These are phyloP conservation scores for Salvia rosmarinus DNA, from an alignment of 257 asterid genomes.

Conservation along the genomic window DNA sequence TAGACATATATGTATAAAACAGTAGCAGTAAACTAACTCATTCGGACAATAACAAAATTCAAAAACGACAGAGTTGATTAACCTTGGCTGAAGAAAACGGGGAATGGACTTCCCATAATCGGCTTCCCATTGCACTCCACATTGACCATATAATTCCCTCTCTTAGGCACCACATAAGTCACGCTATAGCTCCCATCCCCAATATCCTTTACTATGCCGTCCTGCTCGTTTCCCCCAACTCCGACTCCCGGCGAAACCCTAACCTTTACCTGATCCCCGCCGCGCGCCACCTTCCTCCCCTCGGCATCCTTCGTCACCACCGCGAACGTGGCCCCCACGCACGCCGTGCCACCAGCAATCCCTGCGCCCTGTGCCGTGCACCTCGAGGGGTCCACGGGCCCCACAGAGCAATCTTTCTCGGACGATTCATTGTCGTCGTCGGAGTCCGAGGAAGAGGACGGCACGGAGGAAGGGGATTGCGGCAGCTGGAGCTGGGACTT, in stretches of 20 bases:
- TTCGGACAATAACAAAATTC: neutral
- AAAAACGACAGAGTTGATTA: neutral
- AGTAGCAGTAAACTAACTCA: constrained; percentile 7
- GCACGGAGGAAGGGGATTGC: constrained; percentile 42
- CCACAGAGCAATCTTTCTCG: constrained; percentile 56
- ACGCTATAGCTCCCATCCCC: constrained; percentile 91
- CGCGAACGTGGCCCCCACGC: constrained; percentile 70
- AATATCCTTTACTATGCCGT: constrained; percentile 89
- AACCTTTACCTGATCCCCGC: constrained; percentile 83
- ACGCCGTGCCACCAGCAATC: constrained; percentile 91
- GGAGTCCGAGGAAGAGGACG: constrained; percentile 51
- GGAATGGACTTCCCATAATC: constrained; percentile 92
- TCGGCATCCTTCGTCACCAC: constrained; percentile 83
- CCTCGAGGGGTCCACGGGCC: constrained; percentile 85
- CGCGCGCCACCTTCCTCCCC: constrained; percentile 73
- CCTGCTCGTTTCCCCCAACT: constrained; percentile 87
- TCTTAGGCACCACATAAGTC: constrained; percentile 84
- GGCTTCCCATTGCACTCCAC: constrained; percentile 94
- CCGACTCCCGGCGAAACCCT: constrained; percentile 83
- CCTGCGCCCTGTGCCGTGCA: constrained; percentile 97
- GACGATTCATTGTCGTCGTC: constrained; percentile 66
- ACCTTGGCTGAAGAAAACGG: constrained; percentile 98
- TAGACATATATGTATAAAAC: neutral
- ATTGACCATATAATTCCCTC: constrained; percentile 96
- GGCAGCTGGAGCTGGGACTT: constrained; percentile 42